Conservation (phyloP, 2,329 filamentous ascomycete genomes). For the Neospermospora avenae region DNA sequence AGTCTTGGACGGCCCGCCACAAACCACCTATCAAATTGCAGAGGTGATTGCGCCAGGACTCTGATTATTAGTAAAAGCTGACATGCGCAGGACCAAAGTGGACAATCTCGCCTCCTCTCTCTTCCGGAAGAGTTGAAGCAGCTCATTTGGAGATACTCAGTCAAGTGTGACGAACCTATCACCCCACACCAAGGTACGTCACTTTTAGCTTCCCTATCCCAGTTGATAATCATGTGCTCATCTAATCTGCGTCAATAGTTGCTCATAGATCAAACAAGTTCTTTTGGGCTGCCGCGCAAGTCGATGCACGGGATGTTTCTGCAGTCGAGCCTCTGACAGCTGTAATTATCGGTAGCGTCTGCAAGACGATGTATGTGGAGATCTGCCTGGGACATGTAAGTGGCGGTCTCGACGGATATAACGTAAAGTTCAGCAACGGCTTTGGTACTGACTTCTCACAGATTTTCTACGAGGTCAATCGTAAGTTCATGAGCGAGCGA, state of each 20-base stretch:
- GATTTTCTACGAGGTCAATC: slow-evolving; percentile 22
- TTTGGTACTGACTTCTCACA: no score
- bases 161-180: slow-evolving; percentile 11
- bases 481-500: no score
- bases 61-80: not conserved
- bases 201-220: no score
- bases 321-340: slow-evolving; percentile 6
- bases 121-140: slow-evolving; percentile 15
- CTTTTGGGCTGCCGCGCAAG: slow-evolving; percentile 4
- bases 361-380: slow-evolving; percentile 17
- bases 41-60: not conserved
- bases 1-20: not conserved
- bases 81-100: not conserved
- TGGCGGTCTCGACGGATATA: not conserved
- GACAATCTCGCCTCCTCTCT: slow-evolving; percentile 3
- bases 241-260: not conserved
- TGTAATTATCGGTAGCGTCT: slow-evolving; percentile 16
- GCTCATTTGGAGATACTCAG: slow-evolving; percentile 13
- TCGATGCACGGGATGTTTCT: not conserved
- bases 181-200: slow-evolving; percentile 10
- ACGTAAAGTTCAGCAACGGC: not conserved
- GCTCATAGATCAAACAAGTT: slow-evolving; percentile 19
- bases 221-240: not conserved
- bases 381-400: slow-evolving; percentile 14
- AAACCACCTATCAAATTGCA: not conserved